Evolutionary conservation across 2,329 filamentous ascomycete species (phyloP), one percentile per base, ranked within the genome.

Genomic region (Aspergillus thermomutatus): DNA sequence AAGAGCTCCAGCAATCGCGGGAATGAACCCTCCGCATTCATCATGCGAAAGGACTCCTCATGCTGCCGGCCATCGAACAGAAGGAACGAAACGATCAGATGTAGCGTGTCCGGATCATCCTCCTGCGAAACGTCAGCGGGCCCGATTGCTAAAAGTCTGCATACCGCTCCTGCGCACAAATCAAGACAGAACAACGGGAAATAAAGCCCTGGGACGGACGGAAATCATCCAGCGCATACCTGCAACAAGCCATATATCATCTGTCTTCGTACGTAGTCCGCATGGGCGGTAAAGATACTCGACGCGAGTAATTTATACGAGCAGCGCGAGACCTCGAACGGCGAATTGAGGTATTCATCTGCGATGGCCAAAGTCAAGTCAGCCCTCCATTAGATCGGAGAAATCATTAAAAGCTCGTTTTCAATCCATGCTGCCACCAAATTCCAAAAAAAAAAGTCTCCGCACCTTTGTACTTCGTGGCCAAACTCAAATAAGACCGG

Each of bases 211-310:
- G 17, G 14, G 21, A n/a, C 40, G 26, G 28, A 14, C 4, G 11
- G 27, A 37, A 43, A 21, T n/a, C 21, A 48, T 19, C 28, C 2
- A 19, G 14, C 28, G n/a, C 72, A 49, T 74, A 86, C 83, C 77
- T 87, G 83, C 53, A 97, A 78, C 52, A 99, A 80, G 72, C 91
- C 92, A 75, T 96, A 92, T 63, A 97, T 86, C 68, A 99, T 91
- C 77, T 97, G 94, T 47, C 86, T 89, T 61, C 93, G 90, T 60
- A 97, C 90, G 75, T 99, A 97, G 56, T 91, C 88, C 64, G 85
- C 83, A 72, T 97, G 88, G 14, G 81, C 75, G 26, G 77, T 75
- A 73, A 95, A 99, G 47, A 97, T 79, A 19, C 79, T 77, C 71
- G 92, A 92, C 52, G 87, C 81, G 56, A 95, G 80, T 40, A 99